These are phyloP conservation scores for Coemansia sp. DNA, from an alignment of 192 early-diverging fungal species.

Conservation along the genomic window DNA sequence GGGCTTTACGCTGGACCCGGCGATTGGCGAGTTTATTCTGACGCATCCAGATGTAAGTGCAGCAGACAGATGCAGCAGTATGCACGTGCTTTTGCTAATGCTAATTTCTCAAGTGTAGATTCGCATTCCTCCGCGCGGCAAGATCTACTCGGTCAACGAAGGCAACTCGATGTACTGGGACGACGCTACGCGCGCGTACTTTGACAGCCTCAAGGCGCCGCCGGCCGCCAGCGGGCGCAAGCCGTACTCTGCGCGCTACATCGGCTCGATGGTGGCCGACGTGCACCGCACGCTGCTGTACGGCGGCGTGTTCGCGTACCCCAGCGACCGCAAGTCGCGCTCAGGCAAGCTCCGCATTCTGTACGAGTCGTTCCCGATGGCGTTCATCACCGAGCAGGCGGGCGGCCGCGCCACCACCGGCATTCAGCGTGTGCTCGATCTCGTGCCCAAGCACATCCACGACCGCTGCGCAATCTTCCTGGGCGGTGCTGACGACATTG, in stretches of 20 bases:
- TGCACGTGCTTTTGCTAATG: background rate
- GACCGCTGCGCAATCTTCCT: constrained; percentile 88
- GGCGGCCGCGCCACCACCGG: constrained; percentile 92
- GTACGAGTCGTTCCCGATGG: constrained; percentile 99
- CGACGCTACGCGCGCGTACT: constrained; percentile 81
- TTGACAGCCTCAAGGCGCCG: constrained; percentile 87
- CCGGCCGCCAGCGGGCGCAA: constrained; percentile 64
- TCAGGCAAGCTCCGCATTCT: constrained; percentile 91
- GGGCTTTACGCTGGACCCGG: constrained; percentile 95
- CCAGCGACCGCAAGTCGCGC: constrained; percentile 73
- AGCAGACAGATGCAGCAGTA: background rate
- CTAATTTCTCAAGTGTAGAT: constrained; percentile 46
- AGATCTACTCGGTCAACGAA: constrained; percentile 99
- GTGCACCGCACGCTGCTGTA: constrained; percentile 93
- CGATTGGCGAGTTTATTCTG: constrained; percentile 96
- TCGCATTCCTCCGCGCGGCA: constrained; percentile 70
- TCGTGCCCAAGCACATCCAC: constrained; percentile 86
- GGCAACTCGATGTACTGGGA: constrained; percentile 94
- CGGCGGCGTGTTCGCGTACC: constrained; percentile 89
- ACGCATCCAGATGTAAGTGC: constrained; percentile 75
- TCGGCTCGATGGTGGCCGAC: constrained; percentile 98
- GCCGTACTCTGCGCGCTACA: constrained; percentile 92
- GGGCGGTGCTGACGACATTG: constrained; percentile 87
- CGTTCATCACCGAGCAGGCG: constrained; percentile 90
- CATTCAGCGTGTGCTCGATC: constrained; percentile 74